Evolutionary conservation across 2,329 filamentous ascomycete species (phyloP), one percentile per base, ranked within the genome.

Genomic region (Arthrinium puccinioides): DNA sequence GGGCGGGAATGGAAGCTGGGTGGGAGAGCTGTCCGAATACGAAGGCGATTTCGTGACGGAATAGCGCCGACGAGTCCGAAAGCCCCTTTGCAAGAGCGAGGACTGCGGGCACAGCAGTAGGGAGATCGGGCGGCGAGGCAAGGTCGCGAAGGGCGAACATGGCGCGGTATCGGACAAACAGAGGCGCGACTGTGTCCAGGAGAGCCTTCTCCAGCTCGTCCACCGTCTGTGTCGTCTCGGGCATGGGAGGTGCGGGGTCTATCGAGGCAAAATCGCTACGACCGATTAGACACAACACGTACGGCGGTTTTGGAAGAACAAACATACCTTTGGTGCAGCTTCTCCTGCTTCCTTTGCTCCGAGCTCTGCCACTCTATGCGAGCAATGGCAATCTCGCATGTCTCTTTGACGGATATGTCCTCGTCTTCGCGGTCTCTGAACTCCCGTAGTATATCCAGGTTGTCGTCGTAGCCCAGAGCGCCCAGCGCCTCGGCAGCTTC

Each of bases 91-190:
- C 87, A 32, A 98, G 76, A 9, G 89, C 86, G 30, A 83, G 74
- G 37, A 98, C 76, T 14, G 92, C 90, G n/a, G 86, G 83, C 13
- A 87, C 76, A 6, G 90, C 89, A 2, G 89, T 95, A 2, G 88
- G 85, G 29, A 94, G 79, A 55, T 94, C 84, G 9, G 90, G 89
- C 13, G 92, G 92, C 4, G 89, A 96, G 16, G 89, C 88, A 36
- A 98, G 80, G 62, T 98, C 92, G 55, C 92, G 84, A 36, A 98
- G 80, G 41, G 87, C 86, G 57, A 98, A 98, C 92, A 98, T 98
- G 59, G 92, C 90, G 54, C 92, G 81, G 66, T 98, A 98, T 57
- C 92, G 82, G 57, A 87, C 70, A 70, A 98, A 98, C 10, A 98
- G 76, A 18, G 88, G 86, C 33, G 82, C 67, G 5, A 68, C 74